These are phyloP conservation scores for Malus hybrid DNA, from an alignment of 331 rosid species.

Conservation along the genomic window DNA sequence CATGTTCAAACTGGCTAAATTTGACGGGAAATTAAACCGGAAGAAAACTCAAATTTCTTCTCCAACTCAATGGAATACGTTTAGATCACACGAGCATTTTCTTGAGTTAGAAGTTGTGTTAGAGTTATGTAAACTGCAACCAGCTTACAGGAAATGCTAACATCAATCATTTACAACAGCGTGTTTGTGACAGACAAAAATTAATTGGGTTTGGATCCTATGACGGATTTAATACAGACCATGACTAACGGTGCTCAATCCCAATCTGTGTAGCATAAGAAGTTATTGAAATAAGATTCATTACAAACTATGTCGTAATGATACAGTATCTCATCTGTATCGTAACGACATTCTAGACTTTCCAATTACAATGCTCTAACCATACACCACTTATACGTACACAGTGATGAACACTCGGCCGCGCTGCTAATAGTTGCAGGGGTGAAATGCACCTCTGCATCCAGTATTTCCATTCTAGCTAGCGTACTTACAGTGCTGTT, in stretches of 20 bases:
- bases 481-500: background rate
- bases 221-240: too few relatives aligned
- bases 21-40: background rate
- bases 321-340: too few relatives aligned
- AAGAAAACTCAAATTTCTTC: background rate
- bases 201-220: background rate
- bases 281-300: background rate
- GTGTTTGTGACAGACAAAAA: background rate
- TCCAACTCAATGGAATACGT: background rate
- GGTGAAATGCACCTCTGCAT: background rate
- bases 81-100: background rate
- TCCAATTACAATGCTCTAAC: background rate
- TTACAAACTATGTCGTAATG: too few relatives aligned
- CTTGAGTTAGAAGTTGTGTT: background rate
- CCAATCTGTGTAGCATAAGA: background rate
- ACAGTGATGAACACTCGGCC: background rate
- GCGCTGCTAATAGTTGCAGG: background rate
- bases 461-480: background rate
- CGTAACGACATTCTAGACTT: background rate
- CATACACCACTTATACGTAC: background rate
- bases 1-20: background rate
- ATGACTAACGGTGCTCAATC: background rate
- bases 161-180: background rate
- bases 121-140: background rate
- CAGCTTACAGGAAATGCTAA: background rate